Base-by-base conservation (phyloP, 2,329 filamentous ascomycete species). In the Ascochyta fabae region DNA sequence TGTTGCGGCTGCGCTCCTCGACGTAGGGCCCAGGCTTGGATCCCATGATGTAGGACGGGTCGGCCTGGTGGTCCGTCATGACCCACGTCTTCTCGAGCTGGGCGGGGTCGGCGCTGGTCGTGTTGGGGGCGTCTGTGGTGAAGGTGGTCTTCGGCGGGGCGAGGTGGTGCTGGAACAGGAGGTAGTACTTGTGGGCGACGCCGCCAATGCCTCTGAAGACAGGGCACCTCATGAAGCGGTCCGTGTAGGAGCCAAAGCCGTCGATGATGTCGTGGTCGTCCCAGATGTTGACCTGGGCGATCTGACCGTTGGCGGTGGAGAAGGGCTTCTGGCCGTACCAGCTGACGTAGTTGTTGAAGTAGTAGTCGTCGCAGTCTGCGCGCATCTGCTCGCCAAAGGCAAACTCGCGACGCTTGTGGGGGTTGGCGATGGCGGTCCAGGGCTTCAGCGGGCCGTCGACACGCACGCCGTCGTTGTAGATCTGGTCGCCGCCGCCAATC, bases 401-500 rank as follows among this genome's bases (percentile, higher is more conserved):
- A 60, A 81, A 86, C 4, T 82, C 76, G 56, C 83, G 80, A 65
- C 86, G 79, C 75, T 86, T 87, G 64, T 82, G 79, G 0, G 86
- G 86, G 62, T 86, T 88, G 24, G 65, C 63, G 61, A 88, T 88
- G 42, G 80, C 77, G 0, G 86, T 87, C 86, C 86, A 88, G 6
- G 77, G 69, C 66, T 86, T 86, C 59, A 98, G 78, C 1, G 94
- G 94, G 0, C 93, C 94, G 47, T 88, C 81, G 1, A 96, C 91
- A 60, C 94, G 85, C 62, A 98, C 91, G 23, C 90, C 91, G 52
- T 88, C 86, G 62, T 88, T 88, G 76, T 88, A 88, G 63, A 88
- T 87, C 77, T 97, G 94, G 71, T 98, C 94, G 56, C 94, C 94
- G 53, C 94, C 94, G 48, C 94, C 94, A 59, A 97, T 84, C 88